These are phyloP conservation scores for Saccharomyces hybrid DNA, from an alignment of 1,139 yeast species.

Conservation along the genomic window DNA sequence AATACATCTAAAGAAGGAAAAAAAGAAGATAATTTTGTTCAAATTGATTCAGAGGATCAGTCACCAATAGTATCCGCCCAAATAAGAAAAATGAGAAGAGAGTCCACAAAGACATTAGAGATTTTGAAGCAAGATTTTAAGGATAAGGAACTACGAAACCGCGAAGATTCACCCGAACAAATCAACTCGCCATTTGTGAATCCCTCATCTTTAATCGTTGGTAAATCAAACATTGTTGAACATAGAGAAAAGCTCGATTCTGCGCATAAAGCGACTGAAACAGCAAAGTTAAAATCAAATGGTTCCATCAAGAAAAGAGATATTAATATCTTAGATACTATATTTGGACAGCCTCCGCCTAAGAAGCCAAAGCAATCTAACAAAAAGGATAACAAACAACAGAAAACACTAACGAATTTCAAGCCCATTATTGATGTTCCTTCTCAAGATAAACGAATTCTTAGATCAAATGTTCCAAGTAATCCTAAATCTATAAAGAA, in stretches of 20 bases:
- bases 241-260: slow-evolving; percentile 3
- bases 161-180: not conserved
- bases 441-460: slow-evolving; percentile 12
- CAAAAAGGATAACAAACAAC: slow-evolving; percentile 11
- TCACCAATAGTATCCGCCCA: slow-evolving; percentile 26
- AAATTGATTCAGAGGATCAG: slow-evolving; percentile 11
- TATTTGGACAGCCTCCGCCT: slow-evolving; percentile 13
- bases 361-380: slow-evolving; percentile 1
- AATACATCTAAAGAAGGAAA: slow-evolving; percentile 7
- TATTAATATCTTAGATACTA: slow-evolving; percentile 16
- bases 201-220: not conserved
- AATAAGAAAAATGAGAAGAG: slow-evolving; percentile 19
- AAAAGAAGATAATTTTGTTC: slow-evolving; percentile 3
- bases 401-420: slow-evolving; percentile 15
- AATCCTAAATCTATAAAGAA: slow-evolving; percentile 4
- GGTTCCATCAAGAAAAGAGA: slow-evolving; percentile 12
- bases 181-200: not conserved
- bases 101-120: slow-evolving; percentile 16
- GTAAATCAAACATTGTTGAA: not conserved
- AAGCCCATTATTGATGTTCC: slow-evolving; percentile 15
- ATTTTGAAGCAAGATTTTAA: slow-evolving; percentile 10
- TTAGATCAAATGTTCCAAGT: not conserved
- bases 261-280: not conserved
- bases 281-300: not conserved
- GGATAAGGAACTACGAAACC: slow-evolving; percentile 3